These are phyloP conservation scores for Canavalia ensiformis DNA, from an alignment of 306 rosid genomes.

Conservation along the genomic window DNA sequence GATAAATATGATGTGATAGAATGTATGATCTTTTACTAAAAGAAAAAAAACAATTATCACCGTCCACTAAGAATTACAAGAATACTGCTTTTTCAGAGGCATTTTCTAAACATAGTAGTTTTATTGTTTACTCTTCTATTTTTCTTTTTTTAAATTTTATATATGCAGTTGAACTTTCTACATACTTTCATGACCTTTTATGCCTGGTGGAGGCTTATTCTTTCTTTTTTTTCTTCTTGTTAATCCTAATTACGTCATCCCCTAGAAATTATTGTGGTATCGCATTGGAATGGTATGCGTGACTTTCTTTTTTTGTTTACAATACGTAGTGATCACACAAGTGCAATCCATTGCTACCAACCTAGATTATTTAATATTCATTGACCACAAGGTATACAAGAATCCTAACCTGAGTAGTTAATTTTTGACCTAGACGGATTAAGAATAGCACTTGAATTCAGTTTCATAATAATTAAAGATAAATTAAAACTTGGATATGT, in stretches of 20 bases:
- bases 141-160: neutral
- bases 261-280: neutral
- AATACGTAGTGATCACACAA: neutral
- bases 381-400: neutral
- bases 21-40: too few species aligned
- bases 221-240: neutral
- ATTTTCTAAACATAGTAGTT: neutral
- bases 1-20: too few species aligned
- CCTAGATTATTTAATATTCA: neutral
- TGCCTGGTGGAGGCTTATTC: conserved; percentile 37
- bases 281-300: neutral
- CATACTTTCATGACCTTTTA: conserved; percentile 5
- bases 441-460: neutral
- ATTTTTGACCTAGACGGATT: neutral
- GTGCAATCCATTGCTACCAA: neutral
- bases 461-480: neutral
- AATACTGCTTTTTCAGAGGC: neutral
- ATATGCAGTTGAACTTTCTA: neutral
- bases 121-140: neutral
- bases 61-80: too few species aligned
- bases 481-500: neutral
- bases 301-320: conserved; percentile 14
- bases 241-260: conserved; percentile 22
- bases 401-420: neutral
- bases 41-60: too few species aligned